Evolutionary conservation across 768 basidiomycete species (phyloP), one percentile per base, ranked within the genome.

Genomic region (Phlebiopsis gigantea): DNA sequence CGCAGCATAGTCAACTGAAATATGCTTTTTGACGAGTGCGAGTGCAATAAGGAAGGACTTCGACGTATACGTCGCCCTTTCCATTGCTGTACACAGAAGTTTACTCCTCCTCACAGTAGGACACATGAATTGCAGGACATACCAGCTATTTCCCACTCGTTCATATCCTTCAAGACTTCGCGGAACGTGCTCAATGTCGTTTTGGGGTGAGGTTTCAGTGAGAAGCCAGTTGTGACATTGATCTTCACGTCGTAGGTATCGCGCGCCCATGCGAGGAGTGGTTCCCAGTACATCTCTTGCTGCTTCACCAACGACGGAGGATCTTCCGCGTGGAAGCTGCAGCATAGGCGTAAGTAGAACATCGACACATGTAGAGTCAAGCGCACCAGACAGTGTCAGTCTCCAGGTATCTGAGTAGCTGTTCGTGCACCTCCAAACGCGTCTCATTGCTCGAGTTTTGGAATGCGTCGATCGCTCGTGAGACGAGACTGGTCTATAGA

Each of bases 91-190:
- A 30, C 7, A 19, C 31, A 55, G n/a, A 19, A 25, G 57, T 42
- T 42, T 28, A 39, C 15, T 17, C 30, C 21, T 43, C 28, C 29
- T 9, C 15, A 9, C 9, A n/a, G 22, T 12, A 44, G 29, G 14
- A 24, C 31, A 57, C 24, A 10, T 14, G 42, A 6, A 34, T 22
- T 48, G 41, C 19, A 55, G 22, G 2, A 74, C 87, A 30, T 65
- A 93, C 94, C 93, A 49, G 95, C 93, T 71, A 98, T 75, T 69
- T 94, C 83, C 90, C 90, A 98, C 31, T 78, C 75, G 66, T 96
- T 83, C 63, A 94, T 83, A 44, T 72, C 68, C 14, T 77, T 70
- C 43, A 97, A 71, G 17, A 88, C 73, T 46, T 76, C 64, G 17
- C 73, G 69, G 48, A 98, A 70, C 64, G 80, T 83, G 34, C 73